phyloP scores from a whole-genome alignment of 768 basidiomycete genomes.

The Mrakia hoshinonis region DNA sequence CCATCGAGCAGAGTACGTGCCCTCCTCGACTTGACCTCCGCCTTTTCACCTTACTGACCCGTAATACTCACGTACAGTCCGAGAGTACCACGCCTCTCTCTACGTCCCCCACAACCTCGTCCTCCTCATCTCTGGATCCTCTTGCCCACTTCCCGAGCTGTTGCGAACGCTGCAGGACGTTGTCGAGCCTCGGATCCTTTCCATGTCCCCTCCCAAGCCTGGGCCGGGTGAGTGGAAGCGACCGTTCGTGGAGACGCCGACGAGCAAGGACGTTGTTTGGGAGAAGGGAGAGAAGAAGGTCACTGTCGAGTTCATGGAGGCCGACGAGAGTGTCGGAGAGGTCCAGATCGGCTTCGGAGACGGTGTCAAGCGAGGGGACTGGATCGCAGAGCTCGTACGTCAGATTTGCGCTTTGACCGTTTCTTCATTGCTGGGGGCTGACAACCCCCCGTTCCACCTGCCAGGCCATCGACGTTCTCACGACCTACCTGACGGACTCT shows the following conservation, averaged over 20 bases:
- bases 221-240: constrained; percentile 71
- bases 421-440: neutral
- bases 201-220: constrained; percentile 44
- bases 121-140: constrained; percentile 76
- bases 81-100: constrained; percentile 74
- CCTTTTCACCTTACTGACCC: neutral
- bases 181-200: constrained; percentile 71
- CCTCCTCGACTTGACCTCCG: constrained; percentile 14
- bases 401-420: neutral
- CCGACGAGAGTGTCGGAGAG: constrained; percentile 84
- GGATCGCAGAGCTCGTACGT: constrained; percentile 17
- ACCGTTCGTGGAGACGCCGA: constrained; percentile 83
- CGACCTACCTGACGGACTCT: constrained; percentile 73
- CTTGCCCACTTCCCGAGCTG: constrained; percentile 62
- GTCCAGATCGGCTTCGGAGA: constrained; percentile 44
- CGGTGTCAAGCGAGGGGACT: constrained; percentile 19
- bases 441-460: neutral
- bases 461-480: constrained; percentile 46
- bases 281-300: constrained; percentile 49
- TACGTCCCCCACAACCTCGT: constrained; percentile 86
- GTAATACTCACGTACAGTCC: constrained; percentile 49
- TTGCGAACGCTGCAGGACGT: constrained; percentile 71
- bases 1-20: constrained; percentile 70
- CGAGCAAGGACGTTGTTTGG: constrained; percentile 54
- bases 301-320: constrained; percentile 85